phyloP scores from a whole-genome alignment of 106 monocot species.

The Apostasia shenzhenica region DNA sequence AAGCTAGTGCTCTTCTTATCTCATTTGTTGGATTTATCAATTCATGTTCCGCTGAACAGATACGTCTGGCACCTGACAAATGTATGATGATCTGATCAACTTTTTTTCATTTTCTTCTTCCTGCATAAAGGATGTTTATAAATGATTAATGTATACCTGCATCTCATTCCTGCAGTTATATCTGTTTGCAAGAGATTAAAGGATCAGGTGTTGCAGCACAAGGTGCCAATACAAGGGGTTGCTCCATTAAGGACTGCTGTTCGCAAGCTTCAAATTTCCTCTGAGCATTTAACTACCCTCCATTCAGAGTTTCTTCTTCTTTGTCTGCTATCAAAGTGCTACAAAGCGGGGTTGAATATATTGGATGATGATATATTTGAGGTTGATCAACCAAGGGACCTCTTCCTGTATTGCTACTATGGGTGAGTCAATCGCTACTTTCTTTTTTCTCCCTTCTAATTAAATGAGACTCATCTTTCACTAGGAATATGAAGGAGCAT shows the following conservation, averaged over 20 bases:
- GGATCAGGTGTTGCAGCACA: constrained; percentile 67
- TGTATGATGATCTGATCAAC: constrained; percentile 32
- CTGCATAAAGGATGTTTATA: not conserved
- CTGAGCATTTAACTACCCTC: constrained; percentile 74
- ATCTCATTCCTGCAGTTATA: constrained; percentile 41
- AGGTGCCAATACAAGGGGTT: constrained; percentile 66
- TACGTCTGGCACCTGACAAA: constrained; percentile 81
- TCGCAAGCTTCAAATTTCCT: constrained; percentile 60
- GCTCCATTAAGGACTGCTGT: constrained; percentile 73
- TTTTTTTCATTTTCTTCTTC: not conserved
- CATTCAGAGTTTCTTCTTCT: constrained; percentile 91
- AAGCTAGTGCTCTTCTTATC: constrained; percentile 32
- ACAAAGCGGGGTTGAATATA: constrained; percentile 62
- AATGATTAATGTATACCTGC: not conserved
- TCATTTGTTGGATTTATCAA: constrained; percentile 59
- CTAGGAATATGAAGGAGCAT: too few species aligned
- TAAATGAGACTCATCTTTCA: not conserved
- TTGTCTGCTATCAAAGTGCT: constrained; percentile 78
- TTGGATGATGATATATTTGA: constrained; percentile 72
- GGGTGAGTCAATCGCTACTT: constrained; percentile 44
- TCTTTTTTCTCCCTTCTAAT: not conserved
- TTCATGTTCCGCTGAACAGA: constrained; percentile 62
- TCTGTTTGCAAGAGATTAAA: constrained; percentile 79
- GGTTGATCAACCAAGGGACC: constrained; percentile 80
- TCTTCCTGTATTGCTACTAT: constrained; percentile 97